phyloP scores from a whole-genome alignment of 192 early-diverging fungal species.

The Glomus cerebriforme region DNA sequence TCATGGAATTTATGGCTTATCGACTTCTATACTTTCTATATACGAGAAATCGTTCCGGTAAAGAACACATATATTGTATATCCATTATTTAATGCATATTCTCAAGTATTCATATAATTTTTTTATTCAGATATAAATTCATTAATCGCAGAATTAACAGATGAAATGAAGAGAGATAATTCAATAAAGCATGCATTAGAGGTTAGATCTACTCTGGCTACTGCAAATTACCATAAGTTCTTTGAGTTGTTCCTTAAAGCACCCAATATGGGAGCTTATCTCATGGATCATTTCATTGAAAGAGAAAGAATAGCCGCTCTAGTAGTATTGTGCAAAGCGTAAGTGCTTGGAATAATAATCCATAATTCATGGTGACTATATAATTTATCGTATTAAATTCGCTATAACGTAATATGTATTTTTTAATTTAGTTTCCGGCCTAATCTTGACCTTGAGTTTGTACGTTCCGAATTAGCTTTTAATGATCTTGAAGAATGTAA shows the following conservation, averaged over 20 bases:
- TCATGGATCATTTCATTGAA: constrained; percentile 92
- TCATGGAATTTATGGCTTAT: constrained; percentile 93
- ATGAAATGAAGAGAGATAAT: constrained; percentile 61
- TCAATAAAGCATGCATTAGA: constrained; percentile 79
- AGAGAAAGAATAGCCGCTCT: constrained; percentile 83
- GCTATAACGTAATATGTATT: constrained; percentile 6
- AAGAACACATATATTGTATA: constrained; percentile 11
- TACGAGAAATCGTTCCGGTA: constrained; percentile 83
- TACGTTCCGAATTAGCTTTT: constrained; percentile 74
- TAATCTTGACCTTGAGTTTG: constrained; percentile 54
- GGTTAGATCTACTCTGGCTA: constrained; percentile 78
- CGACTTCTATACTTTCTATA: constrained; percentile 89
- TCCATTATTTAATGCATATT: constrained; percentile 9
- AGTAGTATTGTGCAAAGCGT: constrained; percentile 77
- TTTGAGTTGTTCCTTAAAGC: constrained; percentile 77
- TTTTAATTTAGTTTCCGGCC: constrained; percentile 57
- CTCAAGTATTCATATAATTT: neutral
- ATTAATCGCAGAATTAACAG: constrained; percentile 73
- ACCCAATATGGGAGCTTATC: constrained; percentile 85
- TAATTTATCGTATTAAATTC: constrained; percentile 8
- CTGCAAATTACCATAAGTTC: constrained; percentile 83
- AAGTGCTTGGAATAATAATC: constrained; percentile 29
- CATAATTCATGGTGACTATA: neutral
- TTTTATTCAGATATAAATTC: constrained; percentile 71
- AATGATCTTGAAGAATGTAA: constrained; percentile 41